Evolutionary conservation across 805 yeast species (phyloP).

Genomic region (Zygoascus bituminiphila): DNA sequence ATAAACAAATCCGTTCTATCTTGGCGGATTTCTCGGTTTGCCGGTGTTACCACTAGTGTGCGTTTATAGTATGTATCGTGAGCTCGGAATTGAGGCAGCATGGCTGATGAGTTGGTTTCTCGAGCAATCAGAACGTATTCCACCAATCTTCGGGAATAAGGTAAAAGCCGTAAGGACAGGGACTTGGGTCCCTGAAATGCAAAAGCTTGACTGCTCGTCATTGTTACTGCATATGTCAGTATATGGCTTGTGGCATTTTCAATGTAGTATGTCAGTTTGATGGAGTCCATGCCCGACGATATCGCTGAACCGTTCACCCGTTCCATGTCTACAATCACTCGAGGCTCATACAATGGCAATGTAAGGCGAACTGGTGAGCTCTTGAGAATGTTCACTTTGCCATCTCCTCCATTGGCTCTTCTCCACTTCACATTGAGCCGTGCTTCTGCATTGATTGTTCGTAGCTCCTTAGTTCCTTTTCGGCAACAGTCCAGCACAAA

Average conservation of each 20-base stretch:
- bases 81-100: constrained; percentile 54
- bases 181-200: constrained; percentile 33
- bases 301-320: not conserved
- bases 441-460: constrained; percentile 23
- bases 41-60: constrained; percentile 44
- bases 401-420: constrained; percentile 9
- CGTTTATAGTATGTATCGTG: constrained; percentile 64
- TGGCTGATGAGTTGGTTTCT: constrained; percentile 4
- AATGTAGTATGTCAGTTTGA: constrained; percentile 35
- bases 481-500: constrained; percentile 16
- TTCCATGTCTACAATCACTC: constrained; percentile 42
- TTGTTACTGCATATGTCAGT: constrained; percentile 50
- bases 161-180: constrained; percentile 42
- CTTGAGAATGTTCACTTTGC: constrained; percentile 12
- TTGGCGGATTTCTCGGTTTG: constrained; percentile 15
- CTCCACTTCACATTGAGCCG: constrained; percentile 27
- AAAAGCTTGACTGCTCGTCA: constrained; percentile 35
- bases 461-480: constrained; percentile 13
- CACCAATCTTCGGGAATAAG: constrained; percentile 42
- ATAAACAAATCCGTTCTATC: constrained; percentile 9
- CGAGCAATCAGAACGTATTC: constrained; percentile 25
- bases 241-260: constrained; percentile 72
- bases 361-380: constrained; percentile 41
- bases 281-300: not conserved
- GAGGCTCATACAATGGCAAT: constrained; percentile 61